Base-by-base conservation (phyloP, 2,329 filamentous ascomycete species). In the Graphium sp. region DNA sequence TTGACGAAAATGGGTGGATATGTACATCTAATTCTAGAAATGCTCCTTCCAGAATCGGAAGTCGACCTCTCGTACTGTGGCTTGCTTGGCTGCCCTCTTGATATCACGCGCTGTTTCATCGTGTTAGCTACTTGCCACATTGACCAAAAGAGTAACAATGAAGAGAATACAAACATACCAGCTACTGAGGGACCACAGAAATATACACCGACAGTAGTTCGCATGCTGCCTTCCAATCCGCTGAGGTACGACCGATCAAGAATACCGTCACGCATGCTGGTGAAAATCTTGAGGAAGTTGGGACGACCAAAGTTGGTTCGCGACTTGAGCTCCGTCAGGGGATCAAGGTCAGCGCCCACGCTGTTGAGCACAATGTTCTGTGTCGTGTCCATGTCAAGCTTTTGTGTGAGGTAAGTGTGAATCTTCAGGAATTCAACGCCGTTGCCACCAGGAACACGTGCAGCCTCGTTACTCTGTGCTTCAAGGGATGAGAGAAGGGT, bases 11-110 rank as follows among this genome's bases (percentile, higher is more conserved):
- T n/a, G 17, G 9, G 14, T 20, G 21, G 34, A 37, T 22, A 39
- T 37, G 20, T 40, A 39, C 31, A 27, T 13, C 44, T 63, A 76
- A n/a, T n/a, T n/a, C n/a, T n/a, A n/a, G 47, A 76, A 76, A 48
- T 98, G 87, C 55, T 98, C 89, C 60, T 98, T 98, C 89, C 89
- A 98, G 62, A 98, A 98, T 43, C 82, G 80, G 60, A 95, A 98
- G 44, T 75, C 71, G 32, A 98, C 83, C 40, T 92, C 80, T 36
- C 69, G 69, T 21, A 68, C 73, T 9, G 73, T 80, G 11, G 77
- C 76, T 30, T 60, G 51, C 45, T 77, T 79, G 39, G 81, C 79
- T 11, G 87, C 85, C 46, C 72, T 70, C 52, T 80, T 77, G 48
- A 98, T 94, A 43, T 82, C 72, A 39, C 84, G 69, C 6, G 87